Conservation (phyloP, 495 filamentous ascomycete genomes). For the Alectoria sarmentosa region DNA sequence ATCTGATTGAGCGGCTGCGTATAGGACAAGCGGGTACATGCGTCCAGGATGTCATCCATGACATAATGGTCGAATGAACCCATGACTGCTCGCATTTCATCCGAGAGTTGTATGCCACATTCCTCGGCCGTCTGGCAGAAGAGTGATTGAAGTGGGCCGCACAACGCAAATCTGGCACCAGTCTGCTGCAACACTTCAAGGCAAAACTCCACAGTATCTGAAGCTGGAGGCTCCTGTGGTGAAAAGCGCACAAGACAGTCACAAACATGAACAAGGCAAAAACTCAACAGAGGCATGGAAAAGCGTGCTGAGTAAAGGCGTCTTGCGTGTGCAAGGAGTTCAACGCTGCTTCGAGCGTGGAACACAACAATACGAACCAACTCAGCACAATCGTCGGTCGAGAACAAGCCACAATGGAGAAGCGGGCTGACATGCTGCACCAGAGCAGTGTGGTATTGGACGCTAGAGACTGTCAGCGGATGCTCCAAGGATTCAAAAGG, state of each 20-base stretch:
- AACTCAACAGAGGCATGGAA: constrained; percentile 20
- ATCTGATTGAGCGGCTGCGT: constrained; percentile 23
- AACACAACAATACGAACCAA: constrained; percentile 17
- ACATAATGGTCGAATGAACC: constrained; percentile 15
- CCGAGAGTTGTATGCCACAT: constrained; percentile 15
- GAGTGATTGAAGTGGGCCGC: constrained; percentile 23
- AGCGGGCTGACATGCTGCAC: constrained; percentile 23
- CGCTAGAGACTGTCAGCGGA: constrained; percentile 16
- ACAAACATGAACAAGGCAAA: constrained; percentile 23
- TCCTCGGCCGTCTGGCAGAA: constrained; percentile 19
- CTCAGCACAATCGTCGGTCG: constrained; percentile 10
- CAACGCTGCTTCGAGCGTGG: constrained; percentile 22
- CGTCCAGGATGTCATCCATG: constrained; percentile 26
- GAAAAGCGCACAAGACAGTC: constrained; percentile 23
- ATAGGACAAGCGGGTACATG: constrained; percentile 26
- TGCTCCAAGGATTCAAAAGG: background rate
- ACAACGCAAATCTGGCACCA: constrained; percentile 22
- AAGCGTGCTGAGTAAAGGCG: constrained; percentile 24
- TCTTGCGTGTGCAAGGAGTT: constrained; percentile 19
- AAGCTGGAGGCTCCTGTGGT: constrained; percentile 16
- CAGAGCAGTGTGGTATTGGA: constrained; percentile 25
- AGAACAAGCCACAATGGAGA: constrained; percentile 21
- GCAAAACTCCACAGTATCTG: constrained; percentile 17
- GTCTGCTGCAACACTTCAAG: constrained; percentile 18
- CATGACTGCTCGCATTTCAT: constrained; percentile 15